Base-by-base conservation (phyloP, 2,329 filamentous ascomycete genomes). In the Aureobasidium sp. region DNA sequence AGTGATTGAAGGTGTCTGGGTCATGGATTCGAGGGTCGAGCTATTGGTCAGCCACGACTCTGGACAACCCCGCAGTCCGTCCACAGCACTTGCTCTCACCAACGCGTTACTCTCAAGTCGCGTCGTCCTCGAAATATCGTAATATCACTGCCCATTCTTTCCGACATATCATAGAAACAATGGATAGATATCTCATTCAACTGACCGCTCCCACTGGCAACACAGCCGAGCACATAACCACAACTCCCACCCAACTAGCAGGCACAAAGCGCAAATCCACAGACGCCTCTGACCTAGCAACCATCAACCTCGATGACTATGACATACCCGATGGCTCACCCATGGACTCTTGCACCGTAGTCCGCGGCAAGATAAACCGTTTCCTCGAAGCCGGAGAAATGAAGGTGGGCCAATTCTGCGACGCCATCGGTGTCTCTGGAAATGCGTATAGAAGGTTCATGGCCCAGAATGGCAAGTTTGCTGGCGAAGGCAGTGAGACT, bases 361-460 rank as follows among this genome's bases (percentile, higher is more conserved):
- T 62, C 22, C 35, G 60, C 12, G 52, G 68, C 56, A 77, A 76
- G 57, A 79, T 81, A 62, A 70, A 71, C 31, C 66, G 67, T 11
- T 73, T 80, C 62, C 68, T 81, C 22, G 74, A 77, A 31, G 69
- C 68, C 2, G 73, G 75, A 27, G 76, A 76, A 59, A 78, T 79
- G 75, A 78, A 75, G 62, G 71, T 76, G 5, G 73, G 70, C 22
- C 71, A 78, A 40, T 80, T 80, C 64, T 74, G 75, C 44, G 65
- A 72, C 5, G 68, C 69, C 1, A 72, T 79, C 45, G 67, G 69
- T n/a, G 71, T 75, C 12, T 73, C 65, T 15, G 66, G 64, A 17
- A 70, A 65, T 19, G 68, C 71, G 3, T 79, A 77, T 63, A 63
- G 63, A n/a, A 64, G 63, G 2, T 85, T 84, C 69, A 79, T 83